Evolutionary conservation across 305 asterid species (phyloP), one percentile per base, ranked within the genome.

Genomic region (Fraxinus paxiana): DNA sequence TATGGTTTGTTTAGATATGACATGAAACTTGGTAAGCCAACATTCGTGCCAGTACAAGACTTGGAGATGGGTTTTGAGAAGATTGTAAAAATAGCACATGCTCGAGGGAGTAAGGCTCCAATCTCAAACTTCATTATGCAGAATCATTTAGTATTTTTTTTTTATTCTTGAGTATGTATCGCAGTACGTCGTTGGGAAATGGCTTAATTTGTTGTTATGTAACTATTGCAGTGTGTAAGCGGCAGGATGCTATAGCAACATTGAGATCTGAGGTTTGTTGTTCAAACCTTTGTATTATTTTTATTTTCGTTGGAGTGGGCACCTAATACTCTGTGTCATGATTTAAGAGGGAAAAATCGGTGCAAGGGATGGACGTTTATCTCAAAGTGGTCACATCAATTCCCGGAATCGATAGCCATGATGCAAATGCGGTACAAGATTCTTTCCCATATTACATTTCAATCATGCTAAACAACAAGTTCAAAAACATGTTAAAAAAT

Each of bases 51-150:
- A 8, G 99, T 92, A 71, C 88, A 85, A 61, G 93, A 94, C 86
- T 78, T 89, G 12, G 98, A 94, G 88, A 96, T 94, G 99, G 98
- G 98, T 72, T 92, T 92, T 74, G 98, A 96, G 90, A 91, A 91
- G 91, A 94, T 94, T 71, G 94, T 92, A 67, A 96, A 92, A 86
- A 85, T 96, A 69, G 93, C 97, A 78, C 97, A 88, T 84, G 97
- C 97, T 85, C 99, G 93, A 72, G 97, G 98, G 85, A 95, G 99
- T 96, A 89, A 87, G 86, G n/a, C 48, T 15, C 34, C 59, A 34
- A 8, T 34, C n/a, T 76, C 35, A 51, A 26, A 38, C n/a, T 73
- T 87, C 43, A 59, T 38, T 31, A 56, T 78, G 77, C 63, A 69
- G 63, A 81, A 73, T 38, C 54, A 10, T 74, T 63, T 24, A 37